These are phyloP conservation scores for Paraglomus occultum DNA, from an alignment of 192 early-diverging fungal genomes.

Conservation along the genomic window DNA sequence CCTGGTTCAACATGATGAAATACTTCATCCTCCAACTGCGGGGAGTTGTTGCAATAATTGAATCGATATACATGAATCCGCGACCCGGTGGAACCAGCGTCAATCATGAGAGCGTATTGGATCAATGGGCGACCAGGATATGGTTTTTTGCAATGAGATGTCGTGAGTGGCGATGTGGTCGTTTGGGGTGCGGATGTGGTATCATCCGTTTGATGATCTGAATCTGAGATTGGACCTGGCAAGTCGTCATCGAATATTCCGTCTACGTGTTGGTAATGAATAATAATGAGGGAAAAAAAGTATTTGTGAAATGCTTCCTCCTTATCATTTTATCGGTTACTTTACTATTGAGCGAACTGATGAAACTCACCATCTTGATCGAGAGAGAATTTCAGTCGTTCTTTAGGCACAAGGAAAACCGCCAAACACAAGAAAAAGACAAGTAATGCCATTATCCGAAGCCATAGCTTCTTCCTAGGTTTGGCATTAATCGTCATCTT, in stretches of 20 bases:
- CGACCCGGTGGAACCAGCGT: conserved; percentile 96
- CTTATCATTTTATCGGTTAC: background rate
- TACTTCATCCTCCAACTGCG: conserved; percentile 86
- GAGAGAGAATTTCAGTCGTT: background rate
- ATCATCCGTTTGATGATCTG: background rate
- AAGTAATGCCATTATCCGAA: background rate
- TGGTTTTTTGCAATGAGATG: conserved; percentile 58
- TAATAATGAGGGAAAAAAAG: background rate
- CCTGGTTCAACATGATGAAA: conserved; percentile 87
- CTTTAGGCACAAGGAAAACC: conserved; percentile 12
- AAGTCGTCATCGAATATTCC: background rate
- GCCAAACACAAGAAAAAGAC: background rate
- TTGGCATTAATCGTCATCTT: conserved; percentile 9
- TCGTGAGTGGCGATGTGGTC: conserved; percentile 34
- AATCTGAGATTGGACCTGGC: background rate
- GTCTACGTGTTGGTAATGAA: no score
- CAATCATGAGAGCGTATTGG: conserved; percentile 93
- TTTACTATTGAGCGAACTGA: background rate
- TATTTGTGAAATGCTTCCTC: background rate
- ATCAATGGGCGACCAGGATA: conserved; percentile 69
- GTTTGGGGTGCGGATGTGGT: background rate
- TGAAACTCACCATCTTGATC: conserved; percentile 1
- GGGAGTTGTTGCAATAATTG: conserved; percentile 83
- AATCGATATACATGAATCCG: conserved; percentile 97
- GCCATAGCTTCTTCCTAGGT: conserved; percentile 7